phyloP scores from a whole-genome alignment of 1,139 yeast species.

The Saccharomyces pastorianus region DNA sequence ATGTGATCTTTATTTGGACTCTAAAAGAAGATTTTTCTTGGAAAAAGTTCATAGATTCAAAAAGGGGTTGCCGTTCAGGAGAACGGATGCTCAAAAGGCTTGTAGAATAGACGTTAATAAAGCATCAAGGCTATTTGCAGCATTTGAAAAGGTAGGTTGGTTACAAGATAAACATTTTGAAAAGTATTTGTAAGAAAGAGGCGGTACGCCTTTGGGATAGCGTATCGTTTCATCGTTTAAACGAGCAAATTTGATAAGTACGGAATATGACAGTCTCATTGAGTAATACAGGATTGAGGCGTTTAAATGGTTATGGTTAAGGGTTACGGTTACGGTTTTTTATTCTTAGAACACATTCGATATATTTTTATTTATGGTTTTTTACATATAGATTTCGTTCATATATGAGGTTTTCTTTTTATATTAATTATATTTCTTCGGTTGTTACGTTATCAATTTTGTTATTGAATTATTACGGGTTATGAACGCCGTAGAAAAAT shows the following conservation, averaged over 20 bases:
- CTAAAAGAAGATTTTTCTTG: constrained; percentile 79
- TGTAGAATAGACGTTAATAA: constrained; percentile 95
- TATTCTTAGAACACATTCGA: background rate
- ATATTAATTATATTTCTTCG: background rate
- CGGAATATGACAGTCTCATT: background rate
- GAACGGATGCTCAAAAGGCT: constrained; percentile 97
- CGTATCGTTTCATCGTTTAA: background rate
- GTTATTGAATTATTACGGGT: background rate
- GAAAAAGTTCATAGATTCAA: constrained; percentile 78
- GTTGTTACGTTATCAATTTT: background rate
- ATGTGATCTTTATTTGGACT: constrained; percentile 79
- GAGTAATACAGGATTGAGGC: background rate
- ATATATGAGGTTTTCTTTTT: background rate
- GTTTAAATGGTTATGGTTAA: background rate
- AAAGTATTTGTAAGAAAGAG: constrained; percentile 34
- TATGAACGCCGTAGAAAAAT: background rate
- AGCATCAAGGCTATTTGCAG: constrained; percentile 86
- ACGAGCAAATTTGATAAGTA: background rate
- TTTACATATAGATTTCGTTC: background rate
- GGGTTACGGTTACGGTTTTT: background rate
- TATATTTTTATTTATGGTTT: background rate
- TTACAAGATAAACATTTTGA: constrained; percentile 68
- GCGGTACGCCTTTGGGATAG: background rate
- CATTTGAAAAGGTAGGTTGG: constrained; percentile 95
- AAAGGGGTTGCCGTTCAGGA: constrained; percentile 74